A percentile compares a stretch with the other conserved stretches of the same genome.
Conservation (phyloP, 495 filamentous ascomycete genomes). For the Geoglossum glabrum region DNA sequence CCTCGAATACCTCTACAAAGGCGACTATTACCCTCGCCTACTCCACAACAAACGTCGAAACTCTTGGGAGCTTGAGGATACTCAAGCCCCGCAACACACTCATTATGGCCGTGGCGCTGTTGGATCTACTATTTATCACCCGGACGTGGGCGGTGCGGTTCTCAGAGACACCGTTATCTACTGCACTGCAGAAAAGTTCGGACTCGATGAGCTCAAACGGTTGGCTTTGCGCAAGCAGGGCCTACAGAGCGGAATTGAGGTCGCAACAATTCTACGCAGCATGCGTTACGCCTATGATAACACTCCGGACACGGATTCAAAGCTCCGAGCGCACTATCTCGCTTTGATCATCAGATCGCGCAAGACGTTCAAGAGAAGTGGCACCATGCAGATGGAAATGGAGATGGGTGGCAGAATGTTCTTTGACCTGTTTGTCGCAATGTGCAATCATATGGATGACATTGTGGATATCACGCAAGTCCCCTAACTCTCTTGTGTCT, state of each 20-base stretch:
- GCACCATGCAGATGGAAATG: slow-evolving; percentile 97
- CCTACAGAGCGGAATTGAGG: slow-evolving; percentile 65
- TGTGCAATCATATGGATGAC: slow-evolving; percentile 94
- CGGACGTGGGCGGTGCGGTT: slow-evolving; percentile 41
- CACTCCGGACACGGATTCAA: slow-evolving; percentile 75
- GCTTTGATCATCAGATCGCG: slow-evolving; percentile 85
- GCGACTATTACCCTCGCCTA: slow-evolving; percentile 49
- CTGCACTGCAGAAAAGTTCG: slow-evolving; percentile 68
- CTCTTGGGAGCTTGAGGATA: slow-evolving; percentile 51
- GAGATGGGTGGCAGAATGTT: slow-evolving; percentile 77
- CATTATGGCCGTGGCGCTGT: slow-evolving; percentile 36
- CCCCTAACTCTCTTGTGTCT: background rate
- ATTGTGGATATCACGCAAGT: slow-evolving; percentile 40
- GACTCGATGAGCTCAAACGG: slow-evolving; percentile 60
- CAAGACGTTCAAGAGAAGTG: slow-evolving; percentile 86
- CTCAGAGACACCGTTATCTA: slow-evolving; percentile 83
- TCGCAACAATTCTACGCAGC: slow-evolving; percentile 70
- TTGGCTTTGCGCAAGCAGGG: slow-evolving; percentile 79
- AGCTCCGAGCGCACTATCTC: slow-evolving; percentile 82
- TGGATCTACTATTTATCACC: slow-evolving; percentile 52
- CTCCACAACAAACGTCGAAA: slow-evolving; percentile 45
- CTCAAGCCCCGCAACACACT: slow-evolving; percentile 27
- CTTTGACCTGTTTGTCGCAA: slow-evolving; percentile 91
- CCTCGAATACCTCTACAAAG: slow-evolving; percentile 53
- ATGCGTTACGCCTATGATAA: slow-evolving; percentile 87